Evolutionary conservation across 768 basidiomycete genomes (phyloP), one percentile per base, ranked within the genome.

Genomic region (Russula ochroleuca): DNA sequence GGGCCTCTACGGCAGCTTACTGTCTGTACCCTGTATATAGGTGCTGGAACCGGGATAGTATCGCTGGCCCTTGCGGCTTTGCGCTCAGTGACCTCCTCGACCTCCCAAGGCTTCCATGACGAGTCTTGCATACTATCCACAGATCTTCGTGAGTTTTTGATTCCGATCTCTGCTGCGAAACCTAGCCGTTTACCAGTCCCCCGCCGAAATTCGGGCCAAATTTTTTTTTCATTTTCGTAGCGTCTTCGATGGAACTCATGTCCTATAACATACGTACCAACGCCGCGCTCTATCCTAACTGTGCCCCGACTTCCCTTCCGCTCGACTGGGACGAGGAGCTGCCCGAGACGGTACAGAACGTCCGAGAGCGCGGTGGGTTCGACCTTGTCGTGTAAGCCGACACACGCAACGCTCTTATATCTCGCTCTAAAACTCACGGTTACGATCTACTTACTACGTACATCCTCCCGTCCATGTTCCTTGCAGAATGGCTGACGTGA

Each of bases 401-500:
- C 11, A 33, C 48, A 43, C 13, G 4, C 43, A 21, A 11, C 43
- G 43, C 43, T 21, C 9, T 41, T 41, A 17, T 41, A 8, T n/a
- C 41, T 43, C 19, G 19, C 19, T 8, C 8, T n/a, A 3, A 43
- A 19, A 9, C 19, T 43, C 19, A 43, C 7, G 33, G 35, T 35
- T 8, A 35, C 35, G 35, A 35, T 35, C 40, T 41, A 41, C 17
- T 10, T 2, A 2, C 11, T 59, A 37, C 52, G 33, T 47, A 31
- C 2, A 13, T n/a, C 23, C 14, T 10, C 5, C 23, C 1, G 6
- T 14, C 15, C 1, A 4, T 7, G 43, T 45, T 43, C 41, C 43
- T 48, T 11, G 9, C 68, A 94, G 93, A 49, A 92, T 95, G 85
- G 90, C 93, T 14, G 94, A 97, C 69, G 91, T 95, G 9, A 88